These are phyloP conservation scores for Penicillium sp. DNA, from an alignment of 2,329 filamentous ascomycete species.

Conservation along the genomic window DNA sequence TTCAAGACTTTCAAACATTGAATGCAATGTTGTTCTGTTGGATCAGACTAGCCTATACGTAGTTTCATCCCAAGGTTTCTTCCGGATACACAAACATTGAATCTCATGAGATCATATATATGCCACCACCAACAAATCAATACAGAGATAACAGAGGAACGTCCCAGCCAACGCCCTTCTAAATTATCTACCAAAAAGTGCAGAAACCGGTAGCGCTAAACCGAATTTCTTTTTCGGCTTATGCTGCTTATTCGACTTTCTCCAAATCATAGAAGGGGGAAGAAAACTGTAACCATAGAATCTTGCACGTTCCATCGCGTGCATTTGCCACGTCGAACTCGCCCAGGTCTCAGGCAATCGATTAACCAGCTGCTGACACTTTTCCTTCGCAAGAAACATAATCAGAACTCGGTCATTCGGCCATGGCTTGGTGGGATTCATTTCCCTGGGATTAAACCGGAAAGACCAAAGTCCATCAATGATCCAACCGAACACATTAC, in stretches of 20 bases:
- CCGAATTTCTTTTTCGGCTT: background rate
- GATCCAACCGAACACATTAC: background rate
- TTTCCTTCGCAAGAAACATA: background rate
- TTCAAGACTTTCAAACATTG: background rate
- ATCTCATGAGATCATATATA: no score
- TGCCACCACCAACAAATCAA: background rate
- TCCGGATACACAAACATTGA: background rate
- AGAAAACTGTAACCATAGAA: background rate
- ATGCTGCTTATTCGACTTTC: background rate
- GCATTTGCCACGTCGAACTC: background rate
- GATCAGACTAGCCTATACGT: no score
- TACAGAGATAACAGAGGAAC: background rate
- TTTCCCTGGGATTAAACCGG: background rate
- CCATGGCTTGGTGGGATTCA: background rate
- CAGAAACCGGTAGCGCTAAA: background rate
- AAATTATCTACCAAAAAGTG: background rate
- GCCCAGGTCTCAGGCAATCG: background rate
- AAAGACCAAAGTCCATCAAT: background rate
- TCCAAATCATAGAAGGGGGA: background rate
- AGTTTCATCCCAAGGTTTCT: no score
- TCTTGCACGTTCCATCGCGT: background rate
- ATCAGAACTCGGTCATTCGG: background rate
- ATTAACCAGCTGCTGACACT: background rate
- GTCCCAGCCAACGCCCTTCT: background rate
- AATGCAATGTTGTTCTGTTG: background rate